Evolutionary conservation across 129 eudicot genomes (phyloP).

Genomic region (Apium graveolens): DNA sequence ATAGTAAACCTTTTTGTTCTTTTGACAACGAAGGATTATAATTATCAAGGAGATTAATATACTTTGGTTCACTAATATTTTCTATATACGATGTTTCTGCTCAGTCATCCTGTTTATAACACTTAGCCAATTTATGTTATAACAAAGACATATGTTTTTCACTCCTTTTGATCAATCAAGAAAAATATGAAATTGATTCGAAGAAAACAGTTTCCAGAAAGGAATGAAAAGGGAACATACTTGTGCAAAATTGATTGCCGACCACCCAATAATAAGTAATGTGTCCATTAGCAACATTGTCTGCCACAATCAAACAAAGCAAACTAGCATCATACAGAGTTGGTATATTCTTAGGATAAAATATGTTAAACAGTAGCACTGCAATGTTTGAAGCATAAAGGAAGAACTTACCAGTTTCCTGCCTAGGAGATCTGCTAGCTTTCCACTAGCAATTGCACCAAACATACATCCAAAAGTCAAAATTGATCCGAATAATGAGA

Average conservation of each 20-base stretch:
- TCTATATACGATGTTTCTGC: not conserved
- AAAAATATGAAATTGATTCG: not conserved
- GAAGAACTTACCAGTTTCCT: constrained; percentile 20
- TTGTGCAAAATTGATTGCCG: constrained; percentile 12
- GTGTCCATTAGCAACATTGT: constrained; percentile 19
- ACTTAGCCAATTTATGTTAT: too few relatives aligned
- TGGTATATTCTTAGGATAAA: not conserved
- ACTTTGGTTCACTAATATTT: not conserved
- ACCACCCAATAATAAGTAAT: constrained; percentile 18
- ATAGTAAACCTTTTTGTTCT: too few relatives aligned
- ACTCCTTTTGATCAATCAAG: not conserved
- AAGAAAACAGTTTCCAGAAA: not conserved
- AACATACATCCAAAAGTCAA: constrained; percentile 24
- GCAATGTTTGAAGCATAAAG: not conserved
- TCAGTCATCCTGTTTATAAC: not conserved
- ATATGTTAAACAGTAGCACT: not conserved
- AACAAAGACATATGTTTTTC: not conserved
- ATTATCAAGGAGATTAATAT: too few relatives aligned
- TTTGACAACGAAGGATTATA: too few relatives aligned
- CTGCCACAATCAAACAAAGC: constrained; percentile 6
- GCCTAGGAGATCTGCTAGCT: constrained; percentile 25
- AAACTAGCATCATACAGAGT: not conserved
- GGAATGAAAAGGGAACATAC: constrained; percentile 5
- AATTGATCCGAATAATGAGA: constrained; percentile 15
- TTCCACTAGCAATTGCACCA: constrained; percentile 28